These are phyloP conservation scores for Mitragyna speciosa DNA, from an alignment of 257 asterid species.

Conservation along the genomic window DNA sequence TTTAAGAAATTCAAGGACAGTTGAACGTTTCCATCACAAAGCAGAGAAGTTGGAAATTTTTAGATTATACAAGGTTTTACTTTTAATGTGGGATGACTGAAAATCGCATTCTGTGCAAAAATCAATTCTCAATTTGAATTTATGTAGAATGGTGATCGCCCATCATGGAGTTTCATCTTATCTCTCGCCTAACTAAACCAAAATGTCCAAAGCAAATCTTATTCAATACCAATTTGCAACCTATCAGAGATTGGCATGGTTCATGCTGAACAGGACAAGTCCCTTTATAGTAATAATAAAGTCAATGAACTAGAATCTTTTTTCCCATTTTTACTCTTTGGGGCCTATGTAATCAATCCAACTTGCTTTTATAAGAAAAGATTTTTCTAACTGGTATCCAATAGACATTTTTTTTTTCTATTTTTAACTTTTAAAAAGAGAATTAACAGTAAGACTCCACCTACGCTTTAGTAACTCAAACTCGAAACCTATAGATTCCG, in stretches of 20 bases:
- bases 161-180: not conserved
- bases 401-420: too few relatives aligned
- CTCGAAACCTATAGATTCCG: too few relatives aligned
- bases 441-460: too few relatives aligned
- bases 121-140: not conserved
- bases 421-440: too few relatives aligned
- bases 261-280: not conserved
- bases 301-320: too few relatives aligned
- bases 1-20: too few relatives aligned
- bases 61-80: not conserved
- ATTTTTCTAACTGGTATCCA: too few relatives aligned
- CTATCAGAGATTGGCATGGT: not conserved
- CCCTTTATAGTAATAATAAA: not conserved
- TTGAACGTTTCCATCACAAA: too few relatives aligned
- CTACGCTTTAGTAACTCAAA: too few relatives aligned
- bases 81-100: too few relatives aligned
- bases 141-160: not conserved
- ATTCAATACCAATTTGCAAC: constrained; percentile 17
- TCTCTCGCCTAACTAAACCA: not conserved
- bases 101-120: not conserved
- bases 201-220: constrained; percentile 15
- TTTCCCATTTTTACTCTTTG: not conserved
- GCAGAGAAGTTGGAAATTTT: too few relatives aligned
- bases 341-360: not conserved
- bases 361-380: not conserved